Evolutionary conservation across 768 basidiomycete species (phyloP), one percentile per base, ranked within the genome.

Genomic region (Sarcodon sp.): DNA sequence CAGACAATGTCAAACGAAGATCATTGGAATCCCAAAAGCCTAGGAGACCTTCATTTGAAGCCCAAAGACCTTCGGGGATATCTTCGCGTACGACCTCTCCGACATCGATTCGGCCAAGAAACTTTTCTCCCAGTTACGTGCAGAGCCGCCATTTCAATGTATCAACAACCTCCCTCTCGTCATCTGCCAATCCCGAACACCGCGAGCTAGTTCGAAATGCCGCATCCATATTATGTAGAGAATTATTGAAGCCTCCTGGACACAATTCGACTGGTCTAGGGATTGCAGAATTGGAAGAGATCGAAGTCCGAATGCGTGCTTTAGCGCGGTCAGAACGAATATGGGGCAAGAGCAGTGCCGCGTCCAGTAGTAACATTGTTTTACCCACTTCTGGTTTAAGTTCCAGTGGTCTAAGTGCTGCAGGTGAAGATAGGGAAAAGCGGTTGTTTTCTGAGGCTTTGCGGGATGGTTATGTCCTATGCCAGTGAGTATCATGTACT

Each of bases 381-480:
- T 13, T 27, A 7, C 15, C 15, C 4, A 41, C 39, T 41, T 41
- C 39, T 41, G 39, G 39, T 15, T 11, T 41, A 16, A 54, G 55
- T 36, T 60, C 65, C 12, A 61, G 58, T 37, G 67, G 72, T 16
- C 51, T 70, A 13, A 69, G 71, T 54, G 65, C 68, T 18, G 67
- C 70, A 31, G 81, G 80, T 34, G 87, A 86, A 64, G 87, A 89
- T 53, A 70, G 80, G 57, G 87, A 92, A 63, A 67, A 83, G 53
- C 72, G 70, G 47, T 61, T 77, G 33, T 94, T 92, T 57, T 69
- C 71, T 33, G 87, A 91, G 47, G 79, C 85, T 0, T 60, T 93
- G 48, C 66, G 79, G 55, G 91, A 94, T 66, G 91, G 91, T 1
- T 84, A 80, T 61, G 76, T 93, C 16, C 72, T 94, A 18, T 92